These are phyloP conservation scores for Candida glucosophila DNA, from an alignment of 1,139 yeast genomes.

Conservation along the genomic window DNA sequence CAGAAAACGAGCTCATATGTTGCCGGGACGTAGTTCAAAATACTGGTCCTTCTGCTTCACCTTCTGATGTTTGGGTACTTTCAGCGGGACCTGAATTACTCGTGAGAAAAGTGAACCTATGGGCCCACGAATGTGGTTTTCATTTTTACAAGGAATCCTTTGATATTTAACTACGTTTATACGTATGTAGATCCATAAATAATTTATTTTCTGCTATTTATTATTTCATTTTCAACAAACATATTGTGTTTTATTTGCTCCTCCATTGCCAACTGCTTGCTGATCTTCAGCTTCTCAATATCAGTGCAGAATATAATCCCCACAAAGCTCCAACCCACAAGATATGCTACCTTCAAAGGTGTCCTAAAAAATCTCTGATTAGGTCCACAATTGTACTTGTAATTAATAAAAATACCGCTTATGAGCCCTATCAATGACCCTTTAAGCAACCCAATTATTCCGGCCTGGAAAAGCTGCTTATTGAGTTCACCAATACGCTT, in stretches of 20 bases:
- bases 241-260: slow-evolving; percentile 22
- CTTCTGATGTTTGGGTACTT: slow-evolving; percentile 67
- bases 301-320: slow-evolving; percentile 35
- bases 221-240: slow-evolving; percentile 12
- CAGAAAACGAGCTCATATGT: slow-evolving; percentile 26
- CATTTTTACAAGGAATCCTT: slow-evolving; percentile 84
- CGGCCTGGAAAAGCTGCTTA: slow-evolving; percentile 27
- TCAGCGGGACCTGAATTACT: slow-evolving; percentile 82
- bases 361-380: slow-evolving; percentile 26
- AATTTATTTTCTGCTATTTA: too few relatives aligned
- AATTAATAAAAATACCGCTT: slow-evolving; percentile 24
- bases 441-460: slow-evolving; percentile 27
- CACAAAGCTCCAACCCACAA: slow-evolving; percentile 31
- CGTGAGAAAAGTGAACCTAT: slow-evolving; percentile 65
- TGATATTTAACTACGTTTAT: slow-evolving; percentile 45
- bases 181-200: too few relatives aligned
- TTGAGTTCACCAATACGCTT: too few relatives aligned
- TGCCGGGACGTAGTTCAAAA: slow-evolving; percentile 32
- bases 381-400: slow-evolving; percentile 27
- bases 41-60: slow-evolving; percentile 17
- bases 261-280: slow-evolving; percentile 30
- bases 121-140: slow-evolving; percentile 82
- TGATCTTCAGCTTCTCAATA: slow-evolving; percentile 24
- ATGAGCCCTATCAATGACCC: slow-evolving; percentile 31
- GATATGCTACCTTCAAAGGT: slow-evolving; percentile 30